Base-by-base conservation (phyloP, 2,329 filamentous ascomycete genomes). In the Apiospora saccharicola region DNA sequence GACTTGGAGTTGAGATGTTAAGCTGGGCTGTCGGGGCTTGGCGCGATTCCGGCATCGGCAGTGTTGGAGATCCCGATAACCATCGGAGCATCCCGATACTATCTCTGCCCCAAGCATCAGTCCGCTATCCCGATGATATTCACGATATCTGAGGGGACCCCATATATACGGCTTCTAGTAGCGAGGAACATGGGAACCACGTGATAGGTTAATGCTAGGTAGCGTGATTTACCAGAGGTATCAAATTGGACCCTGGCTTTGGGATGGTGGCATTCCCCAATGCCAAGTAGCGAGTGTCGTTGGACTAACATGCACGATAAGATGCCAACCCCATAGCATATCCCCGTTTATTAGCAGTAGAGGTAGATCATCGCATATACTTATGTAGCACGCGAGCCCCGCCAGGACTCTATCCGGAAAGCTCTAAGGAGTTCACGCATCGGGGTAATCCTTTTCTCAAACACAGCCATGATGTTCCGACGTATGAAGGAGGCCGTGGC, bases 401-500 rank as follows among this genome's bases (percentile, higher is more conserved):
- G 10, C n/a, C 49, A 26, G 24, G 16, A 22, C 26, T 19, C 22
- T 7, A 46, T 71, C 30, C 12, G 34, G 5, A 51, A 53, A 43
- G 5, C 46, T 37, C 26, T 24, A 19, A 13, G n/a, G 47, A 24
- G n/a, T 10, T 26, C 49, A 51, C 49, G 49, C n/a, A 51, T 51
- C 5, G n/a, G 10, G 19, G 64, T 16, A 46, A 53, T 26, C 34
- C 26, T n/a, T 70, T 46, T 57, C 30, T 26, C n/a, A 46, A 53
- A 44, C 3, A 71, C 49, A 46, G 53, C 7, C 37, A 26, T 4
- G 24, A 67, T 57, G 10, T 61, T 80, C 22, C 75, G 73, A 13
- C 76, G 75, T 12, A 51, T 82, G 24, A 78, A 78, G 37, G 77
- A 82, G 37, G 77, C 75, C 2, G 75, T 79, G 13, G 77, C 76